These are phyloP conservation scores for Miscanthus lutarioriparius DNA, from an alignment of 176 grass and related monocot species.

Conservation along the genomic window DNA sequence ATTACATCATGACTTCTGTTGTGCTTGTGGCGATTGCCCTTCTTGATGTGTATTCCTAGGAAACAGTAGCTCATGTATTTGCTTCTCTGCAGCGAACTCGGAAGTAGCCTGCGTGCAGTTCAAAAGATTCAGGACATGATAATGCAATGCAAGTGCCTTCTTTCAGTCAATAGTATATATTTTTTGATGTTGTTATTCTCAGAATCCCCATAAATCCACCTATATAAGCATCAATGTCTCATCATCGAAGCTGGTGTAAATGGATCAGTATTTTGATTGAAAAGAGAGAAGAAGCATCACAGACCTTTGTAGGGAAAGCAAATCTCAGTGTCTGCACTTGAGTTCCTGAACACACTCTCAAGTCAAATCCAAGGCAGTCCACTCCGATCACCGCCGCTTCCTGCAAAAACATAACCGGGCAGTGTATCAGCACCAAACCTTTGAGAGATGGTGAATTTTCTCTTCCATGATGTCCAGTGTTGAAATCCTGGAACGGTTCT, in stretches of 20 bases:
- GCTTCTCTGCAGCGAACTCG: slow-evolving; percentile 79
- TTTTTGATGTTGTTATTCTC: no score
- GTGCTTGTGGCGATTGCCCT: slow-evolving; percentile 57
- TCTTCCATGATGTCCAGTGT: neutral
- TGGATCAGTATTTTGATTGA: neutral
- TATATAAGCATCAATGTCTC: neutral
- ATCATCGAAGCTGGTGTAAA: neutral
- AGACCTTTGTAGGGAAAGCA: slow-evolving; percentile 66
- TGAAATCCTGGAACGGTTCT: neutral
- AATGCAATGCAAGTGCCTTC: neutral
- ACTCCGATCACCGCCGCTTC: slow-evolving; percentile 77
- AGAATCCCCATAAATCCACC: no score
- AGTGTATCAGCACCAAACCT: neutral
- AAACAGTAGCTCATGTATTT: slow-evolving; percentile 81
- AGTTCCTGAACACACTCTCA: slow-evolving; percentile 86
- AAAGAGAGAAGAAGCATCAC: neutral
- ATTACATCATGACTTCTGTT: slow-evolving; percentile 54
- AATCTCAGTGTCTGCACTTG: slow-evolving; percentile 88
- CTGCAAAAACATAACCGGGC: slow-evolving; percentile 35
- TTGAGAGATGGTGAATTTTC: neutral
- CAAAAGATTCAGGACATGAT: slow-evolving; percentile 23
- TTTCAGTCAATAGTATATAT: no score
- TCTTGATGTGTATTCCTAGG: slow-evolving; percentile 59
- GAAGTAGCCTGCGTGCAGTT: slow-evolving; percentile 68
- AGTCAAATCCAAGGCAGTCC: slow-evolving; percentile 87